Percentiles rank a stretch among this genome's conserved stretches.
Conservation (phyloP, 2,329 filamentous ascomycete species). For the Venturia carpophila region DNA sequence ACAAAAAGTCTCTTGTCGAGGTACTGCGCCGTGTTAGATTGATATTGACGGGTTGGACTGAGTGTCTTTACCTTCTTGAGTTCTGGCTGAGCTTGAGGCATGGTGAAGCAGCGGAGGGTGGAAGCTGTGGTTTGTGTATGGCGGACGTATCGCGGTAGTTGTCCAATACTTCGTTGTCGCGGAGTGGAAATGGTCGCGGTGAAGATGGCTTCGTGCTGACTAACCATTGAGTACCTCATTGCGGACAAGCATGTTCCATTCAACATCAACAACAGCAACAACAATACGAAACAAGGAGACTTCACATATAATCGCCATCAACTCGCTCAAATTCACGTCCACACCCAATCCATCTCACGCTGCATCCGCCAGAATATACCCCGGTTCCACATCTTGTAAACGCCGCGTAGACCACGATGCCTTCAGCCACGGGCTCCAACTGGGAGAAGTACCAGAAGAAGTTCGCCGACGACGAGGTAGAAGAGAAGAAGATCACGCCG, state of each 20-base stretch:
- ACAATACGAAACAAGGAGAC: not conserved
- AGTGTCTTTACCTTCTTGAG: slow-evolving; percentile 74
- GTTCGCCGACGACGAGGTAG: slow-evolving; percentile 91
- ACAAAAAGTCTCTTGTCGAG: slow-evolving; percentile 98
- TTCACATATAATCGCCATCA: not conserved
- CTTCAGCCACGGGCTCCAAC: slow-evolving; percentile 84
- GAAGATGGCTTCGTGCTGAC: not conserved
- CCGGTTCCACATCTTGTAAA: not conserved
- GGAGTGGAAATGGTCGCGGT: slow-evolving; percentile 1
- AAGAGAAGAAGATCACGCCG: slow-evolving; percentile 99
- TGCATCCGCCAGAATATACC: not conserved
- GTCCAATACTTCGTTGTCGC: not conserved
- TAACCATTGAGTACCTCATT: not conserved
- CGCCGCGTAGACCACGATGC: slow-evolving; percentile 50
- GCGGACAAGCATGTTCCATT: not conserved
- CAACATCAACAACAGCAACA: slow-evolving; percentile 4
- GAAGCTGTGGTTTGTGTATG: not conserved
- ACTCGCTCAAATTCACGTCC: not conserved
- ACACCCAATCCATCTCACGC: not conserved
- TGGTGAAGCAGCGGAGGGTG: slow-evolving; percentile 41
- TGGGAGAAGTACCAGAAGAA: slow-evolving; percentile 99
- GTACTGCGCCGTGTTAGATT: slow-evolving; percentile 47
- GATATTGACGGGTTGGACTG: slow-evolving; percentile 18
- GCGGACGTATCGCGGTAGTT: not conserved
- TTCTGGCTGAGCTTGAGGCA: slow-evolving; percentile 98